Percentiles rank a stretch among this genome's conserved stretches.
phyloP scores from a whole-genome alignment of 2,329 filamentous ascomycete genomes.

The Tricladium varicosporioides region DNA sequence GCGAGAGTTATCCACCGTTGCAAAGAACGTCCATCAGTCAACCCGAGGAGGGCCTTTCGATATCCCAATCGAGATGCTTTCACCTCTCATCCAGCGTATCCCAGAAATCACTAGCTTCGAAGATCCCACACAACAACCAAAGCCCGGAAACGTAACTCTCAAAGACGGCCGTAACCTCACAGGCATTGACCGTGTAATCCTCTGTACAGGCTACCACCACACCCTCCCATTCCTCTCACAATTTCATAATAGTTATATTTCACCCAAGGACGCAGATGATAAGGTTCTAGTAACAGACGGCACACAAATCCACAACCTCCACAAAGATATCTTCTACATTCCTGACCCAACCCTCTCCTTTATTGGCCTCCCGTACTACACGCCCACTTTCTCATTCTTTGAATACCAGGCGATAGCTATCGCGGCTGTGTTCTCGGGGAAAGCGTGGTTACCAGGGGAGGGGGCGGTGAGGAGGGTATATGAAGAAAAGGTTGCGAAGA shows the following conservation, averaged over 20 bases:
- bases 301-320: conserved; percentile 44
- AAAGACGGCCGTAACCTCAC: conserved; percentile 50
- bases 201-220: conserved; percentile 69
- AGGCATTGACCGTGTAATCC: conserved; percentile 58
- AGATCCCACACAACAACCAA: conserved; percentile 27
- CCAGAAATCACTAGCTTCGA: conserved; percentile 23
- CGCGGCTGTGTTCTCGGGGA: conserved; percentile 41
- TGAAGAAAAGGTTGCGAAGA: conserved; percentile 37
- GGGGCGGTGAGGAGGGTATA: conserved; percentile 36
- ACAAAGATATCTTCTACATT: conserved; percentile 53
- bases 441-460: conserved; percentile 37
- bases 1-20: conserved; percentile 24
- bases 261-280: conserved; percentile 47
- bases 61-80: conserved; percentile 21
- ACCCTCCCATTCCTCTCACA: conserved; percentile 62
- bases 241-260: conserved; percentile 39
- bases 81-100: conserved; percentile 18
- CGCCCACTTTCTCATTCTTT: conserved; percentile 48
- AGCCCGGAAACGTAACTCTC: conserved; percentile 51
- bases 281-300: conserved; percentile 53
- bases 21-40: conserved; percentile 28
- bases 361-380: conserved; percentile 46
- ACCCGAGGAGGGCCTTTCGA: conserved; percentile 25
- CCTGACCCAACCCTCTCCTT: conserved; percentile 45
- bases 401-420: conserved; percentile 49